phyloP scores from a whole-genome alignment of 2,329 filamentous ascomycete genomes.

The Helotiales sp. region DNA sequence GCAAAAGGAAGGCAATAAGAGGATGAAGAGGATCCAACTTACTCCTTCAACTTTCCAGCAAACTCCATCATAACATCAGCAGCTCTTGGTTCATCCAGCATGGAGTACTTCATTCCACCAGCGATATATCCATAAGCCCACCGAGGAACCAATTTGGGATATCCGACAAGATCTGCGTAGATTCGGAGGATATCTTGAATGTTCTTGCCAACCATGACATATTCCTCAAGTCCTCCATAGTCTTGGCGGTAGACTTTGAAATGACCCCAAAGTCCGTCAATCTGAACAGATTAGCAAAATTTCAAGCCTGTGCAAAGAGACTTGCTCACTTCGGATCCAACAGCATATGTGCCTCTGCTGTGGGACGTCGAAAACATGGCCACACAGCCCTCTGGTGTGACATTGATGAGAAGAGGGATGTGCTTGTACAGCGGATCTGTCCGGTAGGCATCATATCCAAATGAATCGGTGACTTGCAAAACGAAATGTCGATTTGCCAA shows the following conservation, averaged over 20 bases:
- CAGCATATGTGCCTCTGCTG: constrained; percentile 66
- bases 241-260: constrained; percentile 78
- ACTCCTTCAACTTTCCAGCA: constrained; percentile 39
- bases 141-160: constrained; percentile 69
- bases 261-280: constrained; percentile 76
- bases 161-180: constrained; percentile 72
- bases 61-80: constrained; percentile 50
- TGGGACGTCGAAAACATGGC: constrained; percentile 72
- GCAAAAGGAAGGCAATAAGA: too few species aligned
- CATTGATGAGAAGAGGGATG: constrained; percentile 74
- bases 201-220: constrained; percentile 69
- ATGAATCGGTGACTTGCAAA: constrained; percentile 72
- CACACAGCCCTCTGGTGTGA: constrained; percentile 65
- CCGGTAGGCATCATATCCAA: constrained; percentile 73
- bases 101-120: constrained; percentile 67
- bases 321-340: constrained; percentile 76
- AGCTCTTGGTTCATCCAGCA: constrained; percentile 60
- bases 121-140: constrained; percentile 77
- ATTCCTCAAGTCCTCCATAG: constrained; percentile 73
- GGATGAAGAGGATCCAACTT: too few species aligned
- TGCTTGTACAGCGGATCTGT: constrained; percentile 79
- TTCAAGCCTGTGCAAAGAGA: too few species aligned
- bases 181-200: constrained; percentile 67
- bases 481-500: constrained; percentile 69
- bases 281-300: too few species aligned